These are phyloP conservation scores for Talaromyces adpressus DNA, from an alignment of 495 filamentous ascomycete species.

Conservation along the genomic window DNA sequence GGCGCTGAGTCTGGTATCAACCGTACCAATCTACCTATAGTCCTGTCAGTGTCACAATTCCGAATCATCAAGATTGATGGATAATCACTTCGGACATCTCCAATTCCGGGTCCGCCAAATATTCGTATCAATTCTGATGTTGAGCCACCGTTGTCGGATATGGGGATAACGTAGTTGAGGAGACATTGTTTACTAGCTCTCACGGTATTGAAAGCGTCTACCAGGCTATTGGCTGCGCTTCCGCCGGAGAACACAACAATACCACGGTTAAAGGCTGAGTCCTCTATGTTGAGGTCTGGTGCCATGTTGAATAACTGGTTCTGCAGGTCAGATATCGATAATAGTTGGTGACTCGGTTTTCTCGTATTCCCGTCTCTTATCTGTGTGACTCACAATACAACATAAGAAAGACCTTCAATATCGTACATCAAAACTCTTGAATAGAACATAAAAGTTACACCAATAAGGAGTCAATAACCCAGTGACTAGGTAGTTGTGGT, in stretches of 20 bases:
- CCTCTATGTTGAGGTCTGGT: background rate
- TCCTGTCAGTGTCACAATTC: background rate
- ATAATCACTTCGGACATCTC: slow-evolving; percentile 75
- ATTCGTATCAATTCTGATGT: slow-evolving; percentile 89
- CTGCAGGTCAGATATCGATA: background rate
- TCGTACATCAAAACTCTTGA: background rate
- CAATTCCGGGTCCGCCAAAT: slow-evolving; percentile 89
- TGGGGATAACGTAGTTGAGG: slow-evolving; percentile 83
- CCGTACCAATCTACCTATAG: slow-evolving; percentile 74
- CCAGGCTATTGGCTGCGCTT: slow-evolving; percentile 87
- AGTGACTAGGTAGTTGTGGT: background rate
- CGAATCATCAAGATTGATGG: background rate
- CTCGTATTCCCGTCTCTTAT: background rate
- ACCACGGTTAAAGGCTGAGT: slow-evolving; percentile 22
- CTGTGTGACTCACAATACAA: background rate
- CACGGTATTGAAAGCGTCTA: slow-evolving; percentile 79
- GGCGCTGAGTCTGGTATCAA: slow-evolving; percentile 66
- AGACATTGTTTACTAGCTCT: slow-evolving; percentile 61
- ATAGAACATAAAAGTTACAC: background rate
- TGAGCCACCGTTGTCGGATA: slow-evolving; percentile 90
- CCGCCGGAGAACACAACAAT: slow-evolving; percentile 85
- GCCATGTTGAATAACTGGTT: background rate
- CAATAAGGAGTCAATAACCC: background rate
- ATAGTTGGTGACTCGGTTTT: background rate
- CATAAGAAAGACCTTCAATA: background rate